Conservation (phyloP, 805 yeast genomes). For the Pichia manshurica region DNA sequence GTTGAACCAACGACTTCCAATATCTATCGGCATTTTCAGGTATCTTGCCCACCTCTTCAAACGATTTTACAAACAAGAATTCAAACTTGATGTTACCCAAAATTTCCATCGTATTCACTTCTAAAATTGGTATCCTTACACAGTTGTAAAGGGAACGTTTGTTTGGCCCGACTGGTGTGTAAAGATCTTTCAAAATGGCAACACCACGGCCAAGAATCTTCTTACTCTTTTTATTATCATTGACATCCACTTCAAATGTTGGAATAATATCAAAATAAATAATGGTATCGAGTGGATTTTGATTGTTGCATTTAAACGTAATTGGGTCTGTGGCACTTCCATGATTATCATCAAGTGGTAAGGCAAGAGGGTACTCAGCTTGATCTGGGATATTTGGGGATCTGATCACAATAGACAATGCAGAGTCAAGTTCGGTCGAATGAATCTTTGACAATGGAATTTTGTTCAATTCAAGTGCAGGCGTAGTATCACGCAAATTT, state of each 20-base stretch:
- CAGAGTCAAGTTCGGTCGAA: conserved; percentile 83
- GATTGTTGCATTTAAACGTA: conserved; percentile 53
- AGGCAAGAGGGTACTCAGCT: conserved; percentile 55
- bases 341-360: conserved; percentile 77
- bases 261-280: conserved; percentile 85
- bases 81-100: conserved; percentile 78
- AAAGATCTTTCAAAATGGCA: conserved; percentile 56
- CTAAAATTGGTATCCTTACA: conserved; percentile 71
- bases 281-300: conserved; percentile 44
- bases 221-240: conserved; percentile 18
- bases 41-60: conserved; percentile 61
- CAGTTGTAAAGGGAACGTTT: conserved; percentile 61
- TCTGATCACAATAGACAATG: conserved; percentile 66
- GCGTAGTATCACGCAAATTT: conserved; percentile 54
- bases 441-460: conserved; percentile 74
- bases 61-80: conserved; percentile 63
- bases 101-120: conserved; percentile 61
- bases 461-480: conserved; percentile 62
- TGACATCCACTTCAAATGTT: conserved; percentile 50
- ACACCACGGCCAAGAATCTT: conserved; percentile 77
- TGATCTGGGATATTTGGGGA: conserved; percentile 40
- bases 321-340: conserved; percentile 70
- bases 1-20: conserved; percentile 85
- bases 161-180: conserved; percentile 62
- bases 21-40: conserved; percentile 69